A percentile compares a stretch with the other conserved stretches of the same genome.
Evolutionary conservation across 768 basidiomycete genomes (phyloP).

Genomic region (Arthromyces matolae): DNA sequence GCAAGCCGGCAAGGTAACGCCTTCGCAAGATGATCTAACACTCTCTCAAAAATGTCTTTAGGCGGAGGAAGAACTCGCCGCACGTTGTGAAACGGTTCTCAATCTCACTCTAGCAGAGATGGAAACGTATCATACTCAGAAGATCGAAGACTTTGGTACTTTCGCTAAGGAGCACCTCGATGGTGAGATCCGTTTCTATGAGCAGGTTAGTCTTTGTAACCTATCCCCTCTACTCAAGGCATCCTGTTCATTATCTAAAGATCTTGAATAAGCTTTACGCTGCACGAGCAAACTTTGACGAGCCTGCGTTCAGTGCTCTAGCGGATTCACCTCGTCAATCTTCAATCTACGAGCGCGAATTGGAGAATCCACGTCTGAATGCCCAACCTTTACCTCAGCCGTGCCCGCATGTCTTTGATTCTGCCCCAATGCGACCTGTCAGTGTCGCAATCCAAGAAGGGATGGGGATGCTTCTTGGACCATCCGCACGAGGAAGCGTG

Average conservation of each 20-base stretch:
- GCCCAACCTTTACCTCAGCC: slow-evolving; percentile 62
- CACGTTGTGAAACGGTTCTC: slow-evolving; percentile 82
- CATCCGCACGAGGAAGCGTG: slow-evolving; percentile 44
- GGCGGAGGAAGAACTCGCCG: slow-evolving; percentile 62
- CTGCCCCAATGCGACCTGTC: slow-evolving; percentile 70
- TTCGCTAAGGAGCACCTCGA: slow-evolving; percentile 69
- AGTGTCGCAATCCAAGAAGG: slow-evolving; percentile 72
- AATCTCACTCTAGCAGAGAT: slow-evolving; percentile 89
- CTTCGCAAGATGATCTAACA: not conserved
- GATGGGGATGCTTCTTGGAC: slow-evolving; percentile 58
- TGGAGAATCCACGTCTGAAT: slow-evolving; percentile 49
- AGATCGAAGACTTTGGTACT: slow-evolving; percentile 61
- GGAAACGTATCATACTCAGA: slow-evolving; percentile 74
- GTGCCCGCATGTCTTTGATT: slow-evolving; percentile 74
- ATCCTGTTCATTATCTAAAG: slow-evolving; percentile 26
- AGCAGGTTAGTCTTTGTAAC: slow-evolving; percentile 46
- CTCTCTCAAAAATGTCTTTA: slow-evolving; percentile 21
- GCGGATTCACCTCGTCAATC: slow-evolving; percentile 51
- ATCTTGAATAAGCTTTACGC: slow-evolving; percentile 54
- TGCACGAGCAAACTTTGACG: slow-evolving; percentile 54
- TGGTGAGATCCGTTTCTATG: slow-evolving; percentile 72
- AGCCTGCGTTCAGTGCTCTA: slow-evolving; percentile 45
- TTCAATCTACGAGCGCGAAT: slow-evolving; percentile 74
- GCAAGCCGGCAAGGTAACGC: slow-evolving; percentile 32
- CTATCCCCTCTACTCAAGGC: not conserved